Evolutionary conservation across 805 yeast genomes (phyloP).

Genomic region (Yamadazyma takamatsuzukensis): DNA sequence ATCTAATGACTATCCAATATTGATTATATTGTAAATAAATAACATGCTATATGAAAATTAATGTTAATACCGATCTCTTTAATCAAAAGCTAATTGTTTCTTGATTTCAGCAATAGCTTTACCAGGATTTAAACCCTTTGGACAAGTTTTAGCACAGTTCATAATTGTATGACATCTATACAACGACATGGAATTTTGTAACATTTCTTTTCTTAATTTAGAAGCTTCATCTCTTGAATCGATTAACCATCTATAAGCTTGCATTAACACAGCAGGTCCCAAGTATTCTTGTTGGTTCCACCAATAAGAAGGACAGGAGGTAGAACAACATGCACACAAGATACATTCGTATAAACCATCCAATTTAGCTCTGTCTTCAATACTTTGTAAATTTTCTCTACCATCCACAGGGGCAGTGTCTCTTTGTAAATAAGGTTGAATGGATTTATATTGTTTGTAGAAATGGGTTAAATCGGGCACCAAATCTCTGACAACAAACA

Average conservation of each 20-base stretch:
- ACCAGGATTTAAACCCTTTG: constrained; percentile 98
- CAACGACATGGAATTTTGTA: constrained; percentile 94
- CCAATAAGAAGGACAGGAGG: constrained; percentile 99
- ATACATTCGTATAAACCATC: constrained; percentile 98
- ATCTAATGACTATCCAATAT: no score
- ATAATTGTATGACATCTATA: constrained; percentile 99
- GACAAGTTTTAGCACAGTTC: constrained; percentile 98
- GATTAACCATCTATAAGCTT: constrained; percentile 97
- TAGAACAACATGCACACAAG: constrained; percentile 97
- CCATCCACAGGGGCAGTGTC: constrained; percentile 79
- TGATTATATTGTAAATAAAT: no score
- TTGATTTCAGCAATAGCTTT: constrained; percentile 95
- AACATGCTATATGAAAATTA: no score
- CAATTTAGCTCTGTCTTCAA: constrained; percentile 90
- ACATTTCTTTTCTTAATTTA: constrained; percentile 73
- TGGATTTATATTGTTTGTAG: constrained; percentile 97
- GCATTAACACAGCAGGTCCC: constrained; percentile 99
- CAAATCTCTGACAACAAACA: constrained; percentile 94
- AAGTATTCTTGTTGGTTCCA: constrained; percentile 99
- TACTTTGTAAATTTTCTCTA: constrained; percentile 84
- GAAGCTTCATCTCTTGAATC: constrained; percentile 96
- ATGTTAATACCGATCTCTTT: no score
- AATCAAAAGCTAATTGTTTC: constrained; percentile 83
- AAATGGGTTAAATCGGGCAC: constrained; percentile 98
- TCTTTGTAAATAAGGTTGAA: constrained; percentile 94